These are phyloP conservation scores for Agrocybe praecox DNA, from an alignment of 768 basidiomycete species.

Conservation along the genomic window DNA sequence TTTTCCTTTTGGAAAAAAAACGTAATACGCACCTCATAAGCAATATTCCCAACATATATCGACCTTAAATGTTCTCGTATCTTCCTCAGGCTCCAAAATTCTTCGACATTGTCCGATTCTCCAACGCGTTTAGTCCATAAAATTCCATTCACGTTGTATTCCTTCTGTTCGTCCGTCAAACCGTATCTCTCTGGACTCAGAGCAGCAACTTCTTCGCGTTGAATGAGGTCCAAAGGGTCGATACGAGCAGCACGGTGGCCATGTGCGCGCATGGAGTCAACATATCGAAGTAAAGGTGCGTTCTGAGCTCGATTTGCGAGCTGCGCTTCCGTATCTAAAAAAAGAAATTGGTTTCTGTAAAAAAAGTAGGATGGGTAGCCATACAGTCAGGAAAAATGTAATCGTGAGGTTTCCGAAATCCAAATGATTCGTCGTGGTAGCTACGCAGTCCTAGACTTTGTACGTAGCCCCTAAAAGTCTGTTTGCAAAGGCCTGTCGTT, in stretches of 20 bases:
- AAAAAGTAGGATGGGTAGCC: background rate
- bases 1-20: background rate
- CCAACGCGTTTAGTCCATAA: slow-evolving; percentile 67
- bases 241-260: slow-evolving; percentile 85
- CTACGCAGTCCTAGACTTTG: slow-evolving; percentile 14
- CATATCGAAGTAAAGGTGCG: slow-evolving; percentile 79
- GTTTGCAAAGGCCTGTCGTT: background rate
- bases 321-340: slow-evolving; percentile 63
- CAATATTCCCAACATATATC: slow-evolving; percentile 84
- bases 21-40: slow-evolving; percentile 63
- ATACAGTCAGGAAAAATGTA: slow-evolving; percentile 75
- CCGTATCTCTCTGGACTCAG: slow-evolving; percentile 81
- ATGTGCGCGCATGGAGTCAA: slow-evolving; percentile 85
- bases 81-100: slow-evolving; percentile 69
- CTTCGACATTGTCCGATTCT: slow-evolving; percentile 23
- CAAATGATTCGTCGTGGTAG: slow-evolving; percentile 84
- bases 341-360: background rate
- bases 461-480: background rate
- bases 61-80: slow-evolving; percentile 70
- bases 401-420: slow-evolving; percentile 65
- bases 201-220: slow-evolving; percentile 79
- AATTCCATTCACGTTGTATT: slow-evolving; percentile 80
- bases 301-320: slow-evolving; percentile 70
- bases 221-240: slow-evolving; percentile 86
- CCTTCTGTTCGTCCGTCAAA: slow-evolving; percentile 49